Evolutionary conservation across 306 rosid genomes (phyloP).

Genomic region (Inga leiocalycina): DNA sequence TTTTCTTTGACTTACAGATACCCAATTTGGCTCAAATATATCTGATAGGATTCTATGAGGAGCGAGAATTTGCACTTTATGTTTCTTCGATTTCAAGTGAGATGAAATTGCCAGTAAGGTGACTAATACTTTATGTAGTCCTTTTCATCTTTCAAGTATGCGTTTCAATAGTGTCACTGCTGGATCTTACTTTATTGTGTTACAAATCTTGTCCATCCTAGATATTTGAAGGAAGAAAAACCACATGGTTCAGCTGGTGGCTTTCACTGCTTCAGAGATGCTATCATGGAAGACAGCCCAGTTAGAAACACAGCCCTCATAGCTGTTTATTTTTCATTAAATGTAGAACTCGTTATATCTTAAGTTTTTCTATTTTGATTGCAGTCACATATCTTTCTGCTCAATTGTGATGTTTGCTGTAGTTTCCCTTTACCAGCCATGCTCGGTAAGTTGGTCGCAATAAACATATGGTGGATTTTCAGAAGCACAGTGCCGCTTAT

Average conservation of each 20-base stretch:
- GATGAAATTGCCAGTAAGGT: conserved; percentile 94
- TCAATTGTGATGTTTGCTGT: conserved; percentile 97
- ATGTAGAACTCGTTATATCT: not conserved
- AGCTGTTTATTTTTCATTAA: not conserved
- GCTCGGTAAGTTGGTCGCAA: conserved; percentile 72
- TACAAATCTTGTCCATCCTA: conserved; percentile 38
- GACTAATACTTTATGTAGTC: conserved; percentile 24
- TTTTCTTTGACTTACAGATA: conserved; percentile 51
- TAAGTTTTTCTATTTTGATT: conserved; percentile 35
- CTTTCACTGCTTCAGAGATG: conserved; percentile 76
- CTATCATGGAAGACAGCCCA: conserved; percentile 90
- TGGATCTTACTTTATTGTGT: conserved; percentile 28
- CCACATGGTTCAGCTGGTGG: conserved; percentile 99
- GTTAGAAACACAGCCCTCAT: conserved; percentile 46
- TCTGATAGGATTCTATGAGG: conserved; percentile 92
- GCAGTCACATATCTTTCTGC: conserved; percentile 92
- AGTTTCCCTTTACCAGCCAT: conserved; percentile 79
- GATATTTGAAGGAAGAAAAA: conserved; percentile 95
- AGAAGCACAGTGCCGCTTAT: conserved; percentile 5
- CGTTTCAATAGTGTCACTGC: not conserved
- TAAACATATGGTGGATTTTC: conserved; percentile 15
- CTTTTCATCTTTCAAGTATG: not conserved
- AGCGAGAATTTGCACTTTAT: conserved; percentile 88
- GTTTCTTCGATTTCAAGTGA: conserved; percentile 93
- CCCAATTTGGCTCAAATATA: conserved; percentile 86